Percentiles rank a stretch among this genome's conserved stretches.
These are phyloP conservation scores for Pelargonium hybrid DNA, from an alignment of 441 rosid genomes.

Conservation along the genomic window DNA sequence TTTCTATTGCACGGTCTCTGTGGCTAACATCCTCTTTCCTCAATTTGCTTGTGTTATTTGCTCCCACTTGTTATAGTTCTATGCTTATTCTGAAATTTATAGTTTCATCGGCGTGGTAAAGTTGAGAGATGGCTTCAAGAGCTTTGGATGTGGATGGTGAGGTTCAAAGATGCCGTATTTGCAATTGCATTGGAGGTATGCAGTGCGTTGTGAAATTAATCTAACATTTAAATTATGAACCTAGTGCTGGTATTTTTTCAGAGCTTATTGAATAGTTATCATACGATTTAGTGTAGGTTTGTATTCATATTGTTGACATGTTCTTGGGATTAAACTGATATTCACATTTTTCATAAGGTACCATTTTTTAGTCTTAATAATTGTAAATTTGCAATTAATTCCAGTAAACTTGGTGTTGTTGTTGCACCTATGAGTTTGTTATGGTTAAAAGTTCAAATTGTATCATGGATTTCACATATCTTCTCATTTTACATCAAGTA, in stretches of 20 bases:
- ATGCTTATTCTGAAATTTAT: slow-evolving; percentile 21
- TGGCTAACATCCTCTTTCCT: neutral
- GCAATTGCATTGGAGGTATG: slow-evolving; percentile 65
- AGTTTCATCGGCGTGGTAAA: slow-evolving; percentile 61
- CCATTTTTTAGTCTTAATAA: neutral
- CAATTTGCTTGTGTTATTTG: neutral
- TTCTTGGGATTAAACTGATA: neutral
- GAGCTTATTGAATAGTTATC: neutral
- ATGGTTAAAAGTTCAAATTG: neutral
- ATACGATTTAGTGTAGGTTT: neutral
- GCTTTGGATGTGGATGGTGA: slow-evolving; percentile 79
- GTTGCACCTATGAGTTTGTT: neutral
- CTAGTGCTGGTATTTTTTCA: neutral
- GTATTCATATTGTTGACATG: neutral
- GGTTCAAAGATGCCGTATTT: slow-evolving; percentile 70
- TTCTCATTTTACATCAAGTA: neutral
- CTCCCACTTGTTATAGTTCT: neutral
- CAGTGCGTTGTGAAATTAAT: neutral
- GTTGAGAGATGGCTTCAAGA: slow-evolving; percentile 78
- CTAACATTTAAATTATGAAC: slow-evolving; percentile 9
- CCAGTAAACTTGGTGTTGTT: too few relatives aligned
- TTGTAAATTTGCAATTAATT: neutral
- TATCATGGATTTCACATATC: neutral
- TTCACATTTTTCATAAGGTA: neutral
- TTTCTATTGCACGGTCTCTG: neutral